Evolutionary conservation across 805 yeast species (phyloP).

Genomic region (Spathaspora passalidarum): DNA sequence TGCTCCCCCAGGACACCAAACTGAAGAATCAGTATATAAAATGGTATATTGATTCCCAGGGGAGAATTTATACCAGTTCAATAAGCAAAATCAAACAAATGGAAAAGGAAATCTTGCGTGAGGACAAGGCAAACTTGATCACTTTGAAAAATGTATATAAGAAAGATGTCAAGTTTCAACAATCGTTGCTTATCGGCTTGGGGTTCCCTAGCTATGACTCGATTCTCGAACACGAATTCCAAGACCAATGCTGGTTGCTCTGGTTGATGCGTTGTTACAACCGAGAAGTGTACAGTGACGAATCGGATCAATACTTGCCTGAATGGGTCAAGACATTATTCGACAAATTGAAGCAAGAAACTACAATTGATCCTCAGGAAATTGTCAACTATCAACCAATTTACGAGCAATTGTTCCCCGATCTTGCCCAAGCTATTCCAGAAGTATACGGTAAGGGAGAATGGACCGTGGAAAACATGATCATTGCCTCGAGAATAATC

Average conservation of each 20-base stretch:
- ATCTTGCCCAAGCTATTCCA: slow-evolving; percentile 47
- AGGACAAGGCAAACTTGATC: slow-evolving; percentile 42
- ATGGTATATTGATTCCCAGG: slow-evolving; percentile 49
- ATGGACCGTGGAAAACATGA: slow-evolving; percentile 49
- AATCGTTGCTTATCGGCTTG: slow-evolving; percentile 52
- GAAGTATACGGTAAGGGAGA: slow-evolving; percentile 52
- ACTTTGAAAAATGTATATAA: slow-evolving; percentile 59
- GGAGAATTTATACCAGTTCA: slow-evolving; percentile 40
- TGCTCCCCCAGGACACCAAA: not conserved
- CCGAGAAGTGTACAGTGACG: slow-evolving; percentile 32
- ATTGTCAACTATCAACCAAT: slow-evolving; percentile 51
- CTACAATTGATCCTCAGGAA: slow-evolving; percentile 46
- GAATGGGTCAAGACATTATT: slow-evolving; percentile 47
- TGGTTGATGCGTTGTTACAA: slow-evolving; percentile 64
- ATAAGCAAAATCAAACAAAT: slow-evolving; percentile 42
- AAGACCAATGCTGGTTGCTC: slow-evolving; percentile 58
- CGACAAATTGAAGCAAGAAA: slow-evolving; percentile 30
- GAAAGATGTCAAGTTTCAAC: slow-evolving; percentile 50
- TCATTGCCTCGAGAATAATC: slow-evolving; percentile 50
- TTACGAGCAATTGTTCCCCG: slow-evolving; percentile 53
- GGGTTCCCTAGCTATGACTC: slow-evolving; percentile 58
- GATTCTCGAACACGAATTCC: slow-evolving; percentile 43
- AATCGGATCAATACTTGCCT: slow-evolving; percentile 41
- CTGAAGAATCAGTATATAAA: slow-evolving; percentile 27
- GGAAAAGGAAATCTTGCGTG: slow-evolving; percentile 45